Evolutionary conservation across 2,329 filamentous ascomycete genomes (phyloP).

Genomic region (Sporothrix mexicana): DNA sequence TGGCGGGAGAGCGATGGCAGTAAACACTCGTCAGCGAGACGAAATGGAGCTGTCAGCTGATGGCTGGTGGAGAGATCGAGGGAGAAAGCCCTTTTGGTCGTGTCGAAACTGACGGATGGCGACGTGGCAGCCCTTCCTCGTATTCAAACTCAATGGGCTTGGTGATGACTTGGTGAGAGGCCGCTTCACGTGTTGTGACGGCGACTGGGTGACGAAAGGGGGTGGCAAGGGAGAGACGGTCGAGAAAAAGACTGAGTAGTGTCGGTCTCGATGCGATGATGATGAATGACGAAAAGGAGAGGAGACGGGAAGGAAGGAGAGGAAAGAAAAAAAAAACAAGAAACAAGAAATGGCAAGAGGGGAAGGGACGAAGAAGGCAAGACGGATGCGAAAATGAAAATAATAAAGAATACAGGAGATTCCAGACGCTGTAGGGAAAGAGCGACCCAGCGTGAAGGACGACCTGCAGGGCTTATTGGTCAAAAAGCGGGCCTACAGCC

Average conservation of each 20-base stretch:
- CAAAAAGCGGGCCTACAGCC: constrained; percentile 30
- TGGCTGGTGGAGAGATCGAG: neutral
- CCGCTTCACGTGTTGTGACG: neutral
- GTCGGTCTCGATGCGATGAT: constrained; percentile 26
- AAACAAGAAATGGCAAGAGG: neutral
- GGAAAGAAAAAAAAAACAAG: neutral
- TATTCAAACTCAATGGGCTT: neutral
- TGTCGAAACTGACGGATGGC: constrained; percentile 10
- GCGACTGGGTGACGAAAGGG: neutral
- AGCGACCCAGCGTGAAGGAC: constrained; percentile 6
- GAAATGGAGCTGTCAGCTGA: neutral
- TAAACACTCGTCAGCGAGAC: neutral
- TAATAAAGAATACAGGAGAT: constrained; percentile 8
- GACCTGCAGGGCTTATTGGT: neutral
- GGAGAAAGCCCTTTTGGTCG: neutral
- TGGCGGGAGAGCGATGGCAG: neutral
- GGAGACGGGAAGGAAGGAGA: neutral
- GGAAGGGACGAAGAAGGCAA: neutral
- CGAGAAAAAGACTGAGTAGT: neutral
- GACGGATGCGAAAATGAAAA: neutral
- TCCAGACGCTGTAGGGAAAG: constrained; percentile 19
- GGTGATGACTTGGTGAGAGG: neutral
- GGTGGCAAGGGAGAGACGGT: neutral
- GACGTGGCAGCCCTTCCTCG: constrained; percentile 19
- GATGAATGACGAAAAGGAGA: neutral